Conservation (phyloP, 805 yeast genomes). For the Vanderwaltozyma verrucispora region DNA sequence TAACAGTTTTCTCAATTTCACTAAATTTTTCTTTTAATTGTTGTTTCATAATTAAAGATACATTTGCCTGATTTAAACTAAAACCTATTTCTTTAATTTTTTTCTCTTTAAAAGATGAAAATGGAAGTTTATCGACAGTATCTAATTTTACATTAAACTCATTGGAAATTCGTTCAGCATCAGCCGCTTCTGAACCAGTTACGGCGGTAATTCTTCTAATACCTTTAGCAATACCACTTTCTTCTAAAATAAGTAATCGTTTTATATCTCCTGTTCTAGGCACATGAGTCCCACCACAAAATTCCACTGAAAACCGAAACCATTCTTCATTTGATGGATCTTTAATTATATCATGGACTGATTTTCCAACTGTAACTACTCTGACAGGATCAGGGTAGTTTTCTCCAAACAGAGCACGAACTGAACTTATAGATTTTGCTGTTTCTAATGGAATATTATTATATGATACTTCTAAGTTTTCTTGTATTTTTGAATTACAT, state of each 20-base stretch:
- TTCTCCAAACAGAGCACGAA: constrained; percentile 98
- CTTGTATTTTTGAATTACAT: constrained; percentile 58
- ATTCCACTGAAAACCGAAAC: constrained; percentile 74
- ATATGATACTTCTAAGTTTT: constrained; percentile 62
- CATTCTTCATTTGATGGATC: constrained; percentile 66
- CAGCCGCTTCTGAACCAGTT: constrained; percentile 82
- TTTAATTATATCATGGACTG: constrained; percentile 68
- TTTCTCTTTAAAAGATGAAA: constrained; percentile 70
- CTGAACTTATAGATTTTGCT: constrained; percentile 70
- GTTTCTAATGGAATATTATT: constrained; percentile 65
- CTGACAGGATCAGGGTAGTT: constrained; percentile 98
- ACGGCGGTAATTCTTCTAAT: constrained; percentile 96
- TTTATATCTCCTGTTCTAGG: constrained; percentile 85
- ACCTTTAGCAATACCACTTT: constrained; percentile 97
- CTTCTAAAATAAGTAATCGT: constrained; percentile 82
- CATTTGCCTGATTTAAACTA: constrained; percentile 65
- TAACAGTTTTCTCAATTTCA: constrained; percentile 72
- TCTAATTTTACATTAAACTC: constrained; percentile 56
- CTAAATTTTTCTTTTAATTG: constrained; percentile 61
- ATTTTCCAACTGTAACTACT: constrained; percentile 89
- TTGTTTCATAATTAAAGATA: constrained; percentile 72
- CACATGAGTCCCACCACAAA: constrained; percentile 99
- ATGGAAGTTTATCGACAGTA: constrained; percentile 49
- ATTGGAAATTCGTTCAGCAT: constrained; percentile 72
- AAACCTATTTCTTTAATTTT: constrained; percentile 76